Evolutionary conservation across 1,139 yeast species (phyloP).

Genomic region (Kurtzmaniella quercitrusa): DNA sequence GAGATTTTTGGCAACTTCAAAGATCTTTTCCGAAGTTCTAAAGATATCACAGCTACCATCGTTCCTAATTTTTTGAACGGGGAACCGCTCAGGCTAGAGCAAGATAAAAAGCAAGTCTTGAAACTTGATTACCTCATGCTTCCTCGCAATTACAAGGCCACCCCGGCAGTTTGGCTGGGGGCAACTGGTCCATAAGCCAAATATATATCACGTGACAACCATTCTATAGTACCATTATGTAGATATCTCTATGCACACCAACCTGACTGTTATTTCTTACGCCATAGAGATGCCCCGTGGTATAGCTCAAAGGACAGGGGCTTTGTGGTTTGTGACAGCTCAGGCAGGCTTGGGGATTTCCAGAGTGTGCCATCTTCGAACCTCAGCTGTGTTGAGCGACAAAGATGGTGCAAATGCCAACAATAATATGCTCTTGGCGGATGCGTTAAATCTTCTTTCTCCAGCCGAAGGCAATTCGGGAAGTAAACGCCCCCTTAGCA

Average conservation of each 20-base stretch:
- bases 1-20: slow-evolving; percentile 36
- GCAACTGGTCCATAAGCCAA: neutral
- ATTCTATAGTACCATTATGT: neutral
- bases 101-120: slow-evolving; percentile 20
- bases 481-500: neutral
- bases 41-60: slow-evolving; percentile 26
- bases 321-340: neutral
- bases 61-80: slow-evolving; percentile 29
- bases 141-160: slow-evolving; percentile 31
- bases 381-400: neutral
- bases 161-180: slow-evolving; percentile 28
- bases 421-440: slow-evolving; percentile 29
- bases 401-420: neutral
- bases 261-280: neutral
- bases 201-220: neutral
- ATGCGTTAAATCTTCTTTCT: slow-evolving; percentile 37
- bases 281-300: neutral
- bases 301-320: neutral
- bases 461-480: slow-evolving; percentile 11
- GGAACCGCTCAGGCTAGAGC: slow-evolving; percentile 24
- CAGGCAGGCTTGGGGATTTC: too few relatives aligned
- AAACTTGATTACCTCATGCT: slow-evolving; percentile 40
- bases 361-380: too few relatives aligned
- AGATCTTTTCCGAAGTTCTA: slow-evolving; percentile 27
- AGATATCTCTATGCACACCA: neutral